Evolutionary conservation across 2,329 filamentous ascomycete species (phyloP), one percentile per base, ranked within the genome.

Genomic region (Colletotrichum euphorbiae): DNA sequence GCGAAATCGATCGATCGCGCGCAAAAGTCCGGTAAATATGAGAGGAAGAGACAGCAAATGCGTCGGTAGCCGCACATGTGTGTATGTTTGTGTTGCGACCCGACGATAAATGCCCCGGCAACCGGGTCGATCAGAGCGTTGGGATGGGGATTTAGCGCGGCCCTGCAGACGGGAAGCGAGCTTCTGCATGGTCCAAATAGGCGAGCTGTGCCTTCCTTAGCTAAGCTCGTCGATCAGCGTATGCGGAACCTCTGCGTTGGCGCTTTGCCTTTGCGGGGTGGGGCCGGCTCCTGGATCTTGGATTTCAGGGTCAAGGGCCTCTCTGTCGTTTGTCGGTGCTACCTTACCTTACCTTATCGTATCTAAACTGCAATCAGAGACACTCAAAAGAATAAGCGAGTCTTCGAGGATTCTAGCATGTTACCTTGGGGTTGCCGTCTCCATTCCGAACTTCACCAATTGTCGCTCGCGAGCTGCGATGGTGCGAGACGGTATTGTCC

Each of bases 71-170:
- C 50, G 33, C 51, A 43, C 54, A 56, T 21, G 40, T 62, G 43
- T 48, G 61, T 43, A 36, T 68, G 65, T 68, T 65, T 68, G 60
- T 68, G 65, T 65, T 68, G 61, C 56, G 48, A 55, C 61, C 46
- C 19, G 54, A n/a, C 68, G 70, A 72, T 72, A 48, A 65, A 62
- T 74, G 73, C 70, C 72, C 70, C 69, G 63, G 73, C 73, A 62
- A 67, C 61, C 46, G 62, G 63, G 62, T 60, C 62, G 54, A 69
- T 62, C 57, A 70, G 51, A 28, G 56, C 40, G 62, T 67, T 59
- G 63, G 67, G 40, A 67, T 62, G 67, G 57, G 43, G 67, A 66
- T 65, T 54, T 67, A 61, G 57, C 36, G 54, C n/a, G 38, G 46
- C 38, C 62, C 28, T 54, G 38, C 43, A 45, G 46, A 15, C 46